phyloP scores from a whole-genome alignment of 1,284 basidiomycete species.

The Coniferiporia weirii region DNA sequence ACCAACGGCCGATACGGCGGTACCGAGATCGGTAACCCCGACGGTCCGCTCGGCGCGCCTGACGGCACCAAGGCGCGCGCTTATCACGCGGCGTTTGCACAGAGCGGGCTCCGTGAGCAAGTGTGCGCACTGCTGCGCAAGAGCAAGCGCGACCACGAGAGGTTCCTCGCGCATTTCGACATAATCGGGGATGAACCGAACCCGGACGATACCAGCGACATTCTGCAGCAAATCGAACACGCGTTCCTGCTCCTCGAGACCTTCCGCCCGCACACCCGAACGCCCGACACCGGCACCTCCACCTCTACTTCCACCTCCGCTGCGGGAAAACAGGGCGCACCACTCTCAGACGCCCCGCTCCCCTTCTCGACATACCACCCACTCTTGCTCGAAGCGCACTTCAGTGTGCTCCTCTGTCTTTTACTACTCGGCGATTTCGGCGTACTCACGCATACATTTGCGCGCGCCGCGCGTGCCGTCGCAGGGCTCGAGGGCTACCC shows the following conservation, averaged over 20 bases:
- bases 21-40: constrained; percentile 68
- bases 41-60: constrained; percentile 61
- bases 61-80: constrained; percentile 55
- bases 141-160: constrained; percentile 73
- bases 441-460: constrained; percentile 54
- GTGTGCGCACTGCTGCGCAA: constrained; percentile 57
- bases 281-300: constrained; percentile 28
- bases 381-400: constrained; percentile 76
- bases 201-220: constrained; percentile 28
- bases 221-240: constrained; percentile 52
- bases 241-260: constrained; percentile 65
- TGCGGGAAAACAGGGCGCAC: background rate
- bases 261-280: constrained; percentile 47
- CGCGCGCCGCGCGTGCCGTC: constrained; percentile 56
- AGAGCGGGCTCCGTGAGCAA: constrained; percentile 50
- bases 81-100: constrained; percentile 53
- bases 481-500: constrained; percentile 81
- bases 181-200: constrained; percentile 44
- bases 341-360: constrained; percentile 33
- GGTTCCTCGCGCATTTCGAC: constrained; percentile 75
- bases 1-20: constrained; percentile 69
- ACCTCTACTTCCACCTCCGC: constrained; percentile 17
- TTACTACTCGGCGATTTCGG: constrained; percentile 71
- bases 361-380: constrained; percentile 82
- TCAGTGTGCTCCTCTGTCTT: constrained; percentile 63